Evolutionary conservation across 1,139 yeast species (phyloP).

Genomic region (Debaryomyces fabryi): DNA sequence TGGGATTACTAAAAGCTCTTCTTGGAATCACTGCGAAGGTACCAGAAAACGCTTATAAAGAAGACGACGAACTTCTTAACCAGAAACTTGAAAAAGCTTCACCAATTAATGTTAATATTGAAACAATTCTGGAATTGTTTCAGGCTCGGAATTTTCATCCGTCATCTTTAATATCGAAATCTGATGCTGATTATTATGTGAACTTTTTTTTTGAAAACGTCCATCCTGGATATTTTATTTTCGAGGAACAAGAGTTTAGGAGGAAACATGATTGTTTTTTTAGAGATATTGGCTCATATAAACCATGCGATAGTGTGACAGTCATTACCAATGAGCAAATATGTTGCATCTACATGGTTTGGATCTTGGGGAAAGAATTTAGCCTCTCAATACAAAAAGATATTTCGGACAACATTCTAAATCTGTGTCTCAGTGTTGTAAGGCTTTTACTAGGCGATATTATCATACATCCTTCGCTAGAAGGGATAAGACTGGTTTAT

Average conservation of each 20-base stretch:
- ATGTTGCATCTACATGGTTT: constrained; percentile 45
- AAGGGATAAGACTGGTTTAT: constrained; percentile 25
- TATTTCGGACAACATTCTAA: constrained; percentile 18
- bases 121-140: neutral
- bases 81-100: too few species aligned
- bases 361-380: constrained; percentile 32
- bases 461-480: constrained; percentile 38
- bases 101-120: too few species aligned
- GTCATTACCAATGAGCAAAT: constrained; percentile 27
- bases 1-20: neutral
- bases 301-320: constrained; percentile 3
- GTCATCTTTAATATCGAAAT: constrained; percentile 12
- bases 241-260: constrained; percentile 31
- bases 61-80: neutral
- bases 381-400: constrained; percentile 22
- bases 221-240: constrained; percentile 42
- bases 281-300: constrained; percentile 8
- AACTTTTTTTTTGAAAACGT: constrained; percentile 37
- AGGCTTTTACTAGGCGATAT: constrained; percentile 39
- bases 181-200: constrained; percentile 34
- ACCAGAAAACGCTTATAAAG: neutral
- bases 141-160: neutral
- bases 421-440: constrained; percentile 35
- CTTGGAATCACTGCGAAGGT: neutral
- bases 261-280: constrained; percentile 13